Conservation (phyloP, 2,329 filamentous ascomycete genomes). For the Tolypocladium tropicale region DNA sequence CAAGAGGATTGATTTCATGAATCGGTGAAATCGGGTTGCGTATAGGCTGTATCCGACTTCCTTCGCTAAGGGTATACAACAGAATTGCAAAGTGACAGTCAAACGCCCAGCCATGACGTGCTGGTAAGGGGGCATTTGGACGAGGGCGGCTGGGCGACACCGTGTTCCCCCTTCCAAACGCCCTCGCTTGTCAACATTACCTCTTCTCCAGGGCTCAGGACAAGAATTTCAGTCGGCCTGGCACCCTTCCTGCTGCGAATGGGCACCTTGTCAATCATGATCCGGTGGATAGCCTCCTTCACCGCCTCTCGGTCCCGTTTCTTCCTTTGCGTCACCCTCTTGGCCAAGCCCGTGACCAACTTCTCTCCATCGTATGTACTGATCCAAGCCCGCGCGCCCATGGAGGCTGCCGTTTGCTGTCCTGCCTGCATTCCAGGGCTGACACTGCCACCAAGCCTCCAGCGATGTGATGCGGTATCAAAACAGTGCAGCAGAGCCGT, state of each 20-base stretch:
- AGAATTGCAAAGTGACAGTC: not conserved
- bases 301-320: constrained; percentile 35
- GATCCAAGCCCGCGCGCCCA: constrained; percentile 49
- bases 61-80: not conserved
- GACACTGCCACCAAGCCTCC: constrained; percentile 51
- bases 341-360: constrained; percentile 38
- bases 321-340: constrained; percentile 36
- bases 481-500: constrained; percentile 56
- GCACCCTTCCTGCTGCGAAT: constrained; percentile 3
- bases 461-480: constrained; percentile 46
- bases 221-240: constrained; percentile 27
- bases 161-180: constrained; percentile 11
- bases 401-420: constrained; percentile 40
- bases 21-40: no score
- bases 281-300: constrained; percentile 18
- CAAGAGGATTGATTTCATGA: not conserved
- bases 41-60: not conserved
- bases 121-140: not conserved
- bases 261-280: constrained; percentile 6
- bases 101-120: not conserved
- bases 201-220: constrained; percentile 31
- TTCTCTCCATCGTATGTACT: constrained; percentile 50
- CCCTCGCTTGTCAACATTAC: constrained; percentile 30
- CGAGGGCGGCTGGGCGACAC: not conserved
- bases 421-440: constrained; percentile 47